phyloP scores from a whole-genome alignment of 768 basidiomycete genomes.

The Russula lepida region DNA sequence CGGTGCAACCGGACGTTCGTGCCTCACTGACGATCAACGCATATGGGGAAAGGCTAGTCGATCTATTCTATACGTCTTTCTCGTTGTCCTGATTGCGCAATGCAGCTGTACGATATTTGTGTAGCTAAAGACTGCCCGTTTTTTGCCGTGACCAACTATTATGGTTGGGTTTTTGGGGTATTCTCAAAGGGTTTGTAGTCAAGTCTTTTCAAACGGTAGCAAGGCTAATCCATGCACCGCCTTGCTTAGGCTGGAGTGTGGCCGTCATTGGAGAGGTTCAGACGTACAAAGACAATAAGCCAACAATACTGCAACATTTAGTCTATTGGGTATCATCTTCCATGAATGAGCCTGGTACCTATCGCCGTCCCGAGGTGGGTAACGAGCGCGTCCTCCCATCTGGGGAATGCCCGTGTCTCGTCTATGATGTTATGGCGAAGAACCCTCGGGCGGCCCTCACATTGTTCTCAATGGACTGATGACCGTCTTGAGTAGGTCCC shows the following conservation, averaged over 20 bases:
- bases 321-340: slow-evolving; percentile 20
- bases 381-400: slow-evolving; percentile 7
- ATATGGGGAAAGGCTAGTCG: slow-evolving; percentile 19
- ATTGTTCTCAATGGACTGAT: slow-evolving; percentile 16
- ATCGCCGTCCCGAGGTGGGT: slow-evolving; percentile 21
- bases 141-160: slow-evolving; percentile 24
- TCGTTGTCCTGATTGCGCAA: not conserved
- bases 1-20: not conserved
- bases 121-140: slow-evolving; percentile 16
- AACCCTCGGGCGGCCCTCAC: slow-evolving; percentile 18
- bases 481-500: slow-evolving; percentile 18
- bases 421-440: slow-evolving; percentile 19
- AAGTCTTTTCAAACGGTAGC: not conserved
- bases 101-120: slow-evolving; percentile 22
- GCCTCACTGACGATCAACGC: slow-evolving; percentile 11
- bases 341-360: slow-evolving; percentile 14
- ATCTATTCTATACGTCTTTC: not conserved
- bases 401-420: slow-evolving; percentile 15
- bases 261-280: slow-evolving; percentile 9
- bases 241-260: slow-evolving; percentile 13
- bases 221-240: not conserved
- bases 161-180: slow-evolving; percentile 23
- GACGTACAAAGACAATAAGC: not conserved
- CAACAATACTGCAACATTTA: slow-evolving; percentile 15
- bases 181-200: slow-evolving; percentile 19